Evolutionary conservation across 768 basidiomycete species (phyloP).

Genomic region (Tulasnella sp.): DNA sequence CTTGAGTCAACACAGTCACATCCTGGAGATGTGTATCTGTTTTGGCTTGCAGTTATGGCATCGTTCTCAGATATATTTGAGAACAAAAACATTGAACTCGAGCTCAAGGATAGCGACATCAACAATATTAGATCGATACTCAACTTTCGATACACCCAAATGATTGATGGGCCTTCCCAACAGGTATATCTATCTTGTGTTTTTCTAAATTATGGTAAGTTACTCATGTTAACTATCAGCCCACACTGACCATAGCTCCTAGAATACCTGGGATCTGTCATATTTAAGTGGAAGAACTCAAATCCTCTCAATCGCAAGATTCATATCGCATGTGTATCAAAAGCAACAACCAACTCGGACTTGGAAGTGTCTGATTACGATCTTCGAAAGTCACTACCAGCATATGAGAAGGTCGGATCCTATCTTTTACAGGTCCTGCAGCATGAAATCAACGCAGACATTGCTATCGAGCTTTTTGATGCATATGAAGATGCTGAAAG

Average conservation of each 20-base stretch:
- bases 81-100: not conserved
- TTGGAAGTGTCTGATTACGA: slow-evolving; percentile 19
- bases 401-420: slow-evolving; percentile 14
- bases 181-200: slow-evolving; percentile 27
- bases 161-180: slow-evolving; percentile 24
- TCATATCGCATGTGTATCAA: slow-evolving; percentile 19
- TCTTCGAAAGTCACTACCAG: slow-evolving; percentile 21
- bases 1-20: slow-evolving; percentile 25
- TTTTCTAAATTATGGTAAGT: slow-evolving; percentile 27
- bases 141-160: slow-evolving; percentile 23
- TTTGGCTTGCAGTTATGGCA: slow-evolving; percentile 28
- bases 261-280: slow-evolving; percentile 18
- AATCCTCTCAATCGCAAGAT: slow-evolving; percentile 24
- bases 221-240: slow-evolving; percentile 6
- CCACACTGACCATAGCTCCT: not conserved
- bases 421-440: slow-evolving; percentile 14
- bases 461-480: slow-evolving; percentile 13
- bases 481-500: not conserved
- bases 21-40: slow-evolving; percentile 27
- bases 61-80: slow-evolving; percentile 18
- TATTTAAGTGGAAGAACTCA: slow-evolving; percentile 21
- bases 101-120: slow-evolving; percentile 10
- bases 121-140: slow-evolving; percentile 24
- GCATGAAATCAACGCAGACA: slow-evolving; percentile 14
- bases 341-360: slow-evolving; percentile 21